Evolutionary conservation across 495 filamentous ascomycete species (phyloP).

Genomic region (Tuber umbilicatum): DNA sequence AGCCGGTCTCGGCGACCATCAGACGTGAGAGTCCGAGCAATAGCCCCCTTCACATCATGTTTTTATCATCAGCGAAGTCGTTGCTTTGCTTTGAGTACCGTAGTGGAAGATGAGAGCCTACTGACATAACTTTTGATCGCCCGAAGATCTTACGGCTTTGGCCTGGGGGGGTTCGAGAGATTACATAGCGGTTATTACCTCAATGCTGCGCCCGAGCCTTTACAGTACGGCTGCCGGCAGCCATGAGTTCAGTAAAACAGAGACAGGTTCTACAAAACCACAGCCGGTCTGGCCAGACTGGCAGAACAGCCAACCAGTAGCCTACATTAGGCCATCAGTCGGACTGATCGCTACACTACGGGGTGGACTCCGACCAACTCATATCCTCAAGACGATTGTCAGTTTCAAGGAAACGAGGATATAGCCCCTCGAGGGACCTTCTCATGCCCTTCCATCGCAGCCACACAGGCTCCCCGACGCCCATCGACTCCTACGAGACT

Average conservation of each 20-base stretch:
- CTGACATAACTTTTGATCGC: background rate
- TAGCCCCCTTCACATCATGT: background rate
- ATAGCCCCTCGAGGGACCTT: background rate
- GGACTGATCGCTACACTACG: background rate
- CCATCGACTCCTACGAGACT: too few relatives aligned
- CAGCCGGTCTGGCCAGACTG: background rate
- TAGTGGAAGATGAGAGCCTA: background rate
- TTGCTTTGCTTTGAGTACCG: background rate
- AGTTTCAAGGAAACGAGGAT: background rate
- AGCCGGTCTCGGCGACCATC: background rate
- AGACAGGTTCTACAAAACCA: background rate
- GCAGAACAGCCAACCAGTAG: background rate
- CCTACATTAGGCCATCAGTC: background rate
- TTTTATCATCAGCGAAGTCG: background rate
- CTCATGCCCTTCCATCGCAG: background rate
- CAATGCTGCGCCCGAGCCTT: background rate
- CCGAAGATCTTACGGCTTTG: background rate
- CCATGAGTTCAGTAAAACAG: background rate
- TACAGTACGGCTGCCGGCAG: background rate
- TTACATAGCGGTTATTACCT: background rate
- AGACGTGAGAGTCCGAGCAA: background rate
- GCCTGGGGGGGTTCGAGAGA: background rate
- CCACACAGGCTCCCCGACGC: too few relatives aligned
- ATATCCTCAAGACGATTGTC: background rate
- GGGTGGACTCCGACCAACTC: background rate